Conservation (phyloP, 306 rosid species). For the Hippophae rhamnoides region DNA sequence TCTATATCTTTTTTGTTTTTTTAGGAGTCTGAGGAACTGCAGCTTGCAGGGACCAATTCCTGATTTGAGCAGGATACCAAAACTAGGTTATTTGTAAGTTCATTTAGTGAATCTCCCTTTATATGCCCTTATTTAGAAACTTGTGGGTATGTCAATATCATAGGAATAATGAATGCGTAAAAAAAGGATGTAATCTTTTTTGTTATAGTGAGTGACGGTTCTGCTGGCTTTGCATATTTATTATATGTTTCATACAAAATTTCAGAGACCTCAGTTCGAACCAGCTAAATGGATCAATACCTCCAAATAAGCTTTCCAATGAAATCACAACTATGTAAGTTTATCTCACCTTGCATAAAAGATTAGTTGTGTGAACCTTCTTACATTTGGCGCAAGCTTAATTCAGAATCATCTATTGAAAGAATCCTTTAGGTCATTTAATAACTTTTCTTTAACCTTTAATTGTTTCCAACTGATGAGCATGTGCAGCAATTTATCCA, state of each 20-base stretch:
- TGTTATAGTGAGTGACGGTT: not conserved
- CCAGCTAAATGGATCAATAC: constrained; percentile 49
- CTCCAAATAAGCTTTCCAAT: constrained; percentile 43
- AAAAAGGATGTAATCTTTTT: not conserved
- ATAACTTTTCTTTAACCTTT: too few species aligned
- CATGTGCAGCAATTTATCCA: constrained; percentile 49
- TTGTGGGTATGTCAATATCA: too few species aligned
- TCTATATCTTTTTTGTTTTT: not conserved
- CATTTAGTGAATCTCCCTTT: not conserved
- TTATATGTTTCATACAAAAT: constrained; percentile 16
- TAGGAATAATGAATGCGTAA: too few species aligned
- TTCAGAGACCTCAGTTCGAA: constrained; percentile 87
- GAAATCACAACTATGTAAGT: constrained; percentile 71
- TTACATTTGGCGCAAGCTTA: too few species aligned
- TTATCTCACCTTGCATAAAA: not conserved
- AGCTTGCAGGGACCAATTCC: constrained; percentile 69
- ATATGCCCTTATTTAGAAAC: too few species aligned
- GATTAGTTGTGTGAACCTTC: too few species aligned
- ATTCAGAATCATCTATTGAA: too few species aligned
- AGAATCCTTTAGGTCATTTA: too few species aligned
- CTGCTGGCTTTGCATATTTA: constrained; percentile 4
- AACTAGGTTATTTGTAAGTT: constrained; percentile 75
- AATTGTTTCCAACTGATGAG: too few species aligned
- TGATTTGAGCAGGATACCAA: constrained; percentile 45
- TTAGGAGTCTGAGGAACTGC: constrained; percentile 84